Base-by-base conservation (phyloP, 495 filamentous ascomycete species). In the Talaromyces ruber region DNA sequence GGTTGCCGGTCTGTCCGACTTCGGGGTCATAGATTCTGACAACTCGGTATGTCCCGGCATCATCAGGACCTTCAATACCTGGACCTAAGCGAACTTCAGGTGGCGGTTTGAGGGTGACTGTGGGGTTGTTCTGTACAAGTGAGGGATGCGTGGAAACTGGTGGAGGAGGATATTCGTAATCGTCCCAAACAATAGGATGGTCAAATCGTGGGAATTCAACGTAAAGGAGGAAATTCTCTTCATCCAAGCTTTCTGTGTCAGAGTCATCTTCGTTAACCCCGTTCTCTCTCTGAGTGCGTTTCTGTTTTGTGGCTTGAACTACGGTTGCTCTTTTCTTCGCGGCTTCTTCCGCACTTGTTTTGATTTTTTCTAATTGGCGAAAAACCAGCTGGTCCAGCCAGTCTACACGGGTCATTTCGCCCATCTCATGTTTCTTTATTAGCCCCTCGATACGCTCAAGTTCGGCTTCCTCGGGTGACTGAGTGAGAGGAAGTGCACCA, bases 401-500 rank as follows among this genome's bases (percentile, higher is more conserved):
- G 69, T 95, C 92, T 51, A 94, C 88, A 16, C 90, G 83, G 3
- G 89, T 86, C 14, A 99, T 93, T 67, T 98, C 93, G 24, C 91
- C 91, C 86, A 97, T 94, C 70, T 99, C 94, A 67, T 97, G 95
- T 71, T 97, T 95, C 76, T 99, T 99, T 67, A 99, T 88, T 53
- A 97, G 68, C 58, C 85, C 86, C 70, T 96, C 91, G 47, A 97
- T 79, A 16, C 93, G 80, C 63, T 94, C 90, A 50, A 93, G 74
- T 72, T 97, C 92, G 43, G 87, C 79, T 34, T 83, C 82, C 66
- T 91, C 88, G 58, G 65, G 51, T 74, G 86, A 75, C 81, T 82
- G 64, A 70, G 76, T 59, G 25, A 77, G 58, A 0, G 66, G 57
- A 58, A 73, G 64, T 22, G 73, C 65, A 56, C 67, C 73, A 63